phyloP scores from a whole-genome alignment of 495 filamentous ascomycete genomes.

The Podospora anserina region DNA sequence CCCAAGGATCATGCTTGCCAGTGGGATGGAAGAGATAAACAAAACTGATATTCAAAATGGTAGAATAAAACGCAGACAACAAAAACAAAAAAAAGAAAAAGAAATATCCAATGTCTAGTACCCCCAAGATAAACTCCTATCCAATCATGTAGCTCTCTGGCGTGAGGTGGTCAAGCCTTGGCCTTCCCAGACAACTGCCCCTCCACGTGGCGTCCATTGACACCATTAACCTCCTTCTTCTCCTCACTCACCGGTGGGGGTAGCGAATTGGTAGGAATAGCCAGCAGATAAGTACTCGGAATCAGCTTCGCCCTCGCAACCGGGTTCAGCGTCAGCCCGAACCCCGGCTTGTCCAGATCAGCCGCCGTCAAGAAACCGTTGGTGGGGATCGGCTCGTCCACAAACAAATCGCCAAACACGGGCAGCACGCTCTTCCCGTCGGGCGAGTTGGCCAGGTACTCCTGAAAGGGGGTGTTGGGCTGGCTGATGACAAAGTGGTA shows the following conservation, averaged over 20 bases:
- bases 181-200: constrained; percentile 21
- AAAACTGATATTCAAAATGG: constrained; percentile 1
- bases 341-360: constrained; percentile 83
- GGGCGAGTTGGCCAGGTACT: constrained; percentile 87
- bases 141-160: not conserved
- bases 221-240: constrained; percentile 20
- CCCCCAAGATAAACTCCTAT: not conserved
- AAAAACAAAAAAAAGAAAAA: too few relatives aligned
- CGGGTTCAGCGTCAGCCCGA: constrained; percentile 83
- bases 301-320: constrained; percentile 66
- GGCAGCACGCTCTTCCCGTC: constrained; percentile 85
- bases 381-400: constrained; percentile 84
- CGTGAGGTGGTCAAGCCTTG: not conserved
- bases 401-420: constrained; percentile 86
- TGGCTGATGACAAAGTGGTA: constrained; percentile 94
- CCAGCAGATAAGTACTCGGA: constrained; percentile 66
- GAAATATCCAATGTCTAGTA: too few relatives aligned
- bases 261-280: constrained; percentile 62
- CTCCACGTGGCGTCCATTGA: constrained; percentile 15
- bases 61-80: not conserved
- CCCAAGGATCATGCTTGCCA: not conserved
- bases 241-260: constrained; percentile 34
- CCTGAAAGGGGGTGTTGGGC: constrained; percentile 87
- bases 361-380: constrained; percentile 75
- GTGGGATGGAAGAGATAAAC: not conserved